Percentiles rank a stretch among this genome's conserved stretches.
phyloP scores from a whole-genome alignment of 1,139 yeast species.

The Magnusiomyces tetraspermus region DNA sequence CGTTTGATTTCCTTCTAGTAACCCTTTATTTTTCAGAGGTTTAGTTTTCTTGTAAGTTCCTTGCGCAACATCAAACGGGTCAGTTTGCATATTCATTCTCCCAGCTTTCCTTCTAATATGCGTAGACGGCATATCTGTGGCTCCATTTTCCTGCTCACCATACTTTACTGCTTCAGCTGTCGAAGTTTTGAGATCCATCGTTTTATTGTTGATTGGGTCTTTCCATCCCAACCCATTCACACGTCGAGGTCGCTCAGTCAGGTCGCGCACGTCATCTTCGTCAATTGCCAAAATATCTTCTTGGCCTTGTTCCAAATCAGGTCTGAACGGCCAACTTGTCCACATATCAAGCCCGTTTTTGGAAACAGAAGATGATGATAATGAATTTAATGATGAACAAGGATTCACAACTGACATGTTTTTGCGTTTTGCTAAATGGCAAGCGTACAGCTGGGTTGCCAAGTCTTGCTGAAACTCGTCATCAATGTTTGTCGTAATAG shows the following conservation, averaged over 20 bases:
- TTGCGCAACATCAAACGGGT: constrained; percentile 3
- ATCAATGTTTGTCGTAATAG: background rate
- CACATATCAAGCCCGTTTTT: constrained; percentile 4
- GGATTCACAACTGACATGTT: background rate
- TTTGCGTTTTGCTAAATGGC: constrained; percentile 17
- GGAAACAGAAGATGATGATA: background rate
- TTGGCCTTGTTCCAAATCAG: constrained; percentile 5
- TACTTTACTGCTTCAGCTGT: background rate
- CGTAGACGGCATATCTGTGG: background rate
- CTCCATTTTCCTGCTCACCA: background rate
- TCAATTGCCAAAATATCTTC: background rate
- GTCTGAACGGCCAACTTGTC: constrained; percentile 14
- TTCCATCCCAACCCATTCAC: constrained; percentile 1
- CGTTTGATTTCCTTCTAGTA: background rate
- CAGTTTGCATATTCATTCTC: background rate
- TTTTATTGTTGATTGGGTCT: background rate
- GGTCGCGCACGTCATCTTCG: constrained; percentile 4
- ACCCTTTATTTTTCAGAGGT: background rate
- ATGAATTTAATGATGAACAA: too few species aligned
- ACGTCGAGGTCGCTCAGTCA: background rate
- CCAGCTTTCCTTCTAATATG: background rate
- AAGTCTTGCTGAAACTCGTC: constrained; percentile 5
- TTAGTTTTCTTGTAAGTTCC: background rate
- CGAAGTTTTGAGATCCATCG: background rate
- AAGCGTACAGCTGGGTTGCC: constrained; percentile 23